phyloP scores from a whole-genome alignment of 768 basidiomycete species.

The Mycena albidolilacea region DNA sequence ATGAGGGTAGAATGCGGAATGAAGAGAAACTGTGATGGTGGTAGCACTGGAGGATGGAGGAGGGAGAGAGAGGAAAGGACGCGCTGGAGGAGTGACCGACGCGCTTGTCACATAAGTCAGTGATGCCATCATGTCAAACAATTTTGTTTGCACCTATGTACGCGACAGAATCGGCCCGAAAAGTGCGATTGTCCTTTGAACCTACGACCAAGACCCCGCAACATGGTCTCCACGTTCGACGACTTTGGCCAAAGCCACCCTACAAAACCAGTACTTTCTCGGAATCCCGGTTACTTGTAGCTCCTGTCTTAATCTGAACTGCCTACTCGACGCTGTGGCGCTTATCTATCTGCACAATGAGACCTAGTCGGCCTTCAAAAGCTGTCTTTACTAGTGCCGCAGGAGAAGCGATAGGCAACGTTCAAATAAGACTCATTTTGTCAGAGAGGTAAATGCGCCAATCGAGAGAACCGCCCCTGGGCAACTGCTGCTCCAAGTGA shows the following conservation, averaged over 20 bases:
- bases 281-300: too few relatives aligned
- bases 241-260: too few relatives aligned
- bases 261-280: too few relatives aligned
- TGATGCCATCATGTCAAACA: not conserved
- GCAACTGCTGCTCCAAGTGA: not conserved
- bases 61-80: not conserved
- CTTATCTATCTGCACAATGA: not conserved
- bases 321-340: not conserved
- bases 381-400: not conserved
- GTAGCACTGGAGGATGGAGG: slow-evolving; percentile 17
- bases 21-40: not conserved
- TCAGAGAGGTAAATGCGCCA: slow-evolving; percentile 28
- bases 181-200: too few relatives aligned
- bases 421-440: not conserved
- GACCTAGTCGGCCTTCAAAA: not conserved
- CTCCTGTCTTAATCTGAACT: not conserved
- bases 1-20: not conserved
- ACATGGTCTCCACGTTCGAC: too few relatives aligned
- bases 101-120: not conserved
- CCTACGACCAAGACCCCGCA: too few relatives aligned
- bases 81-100: not conserved
- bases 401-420: not conserved
- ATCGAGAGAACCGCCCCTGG: slow-evolving; percentile 7
- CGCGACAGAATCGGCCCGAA: not conserved
- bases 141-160: not conserved